Evolutionary conservation across 495 filamentous ascomycete species (phyloP).

Genomic region (Trichoderma virens): DNA sequence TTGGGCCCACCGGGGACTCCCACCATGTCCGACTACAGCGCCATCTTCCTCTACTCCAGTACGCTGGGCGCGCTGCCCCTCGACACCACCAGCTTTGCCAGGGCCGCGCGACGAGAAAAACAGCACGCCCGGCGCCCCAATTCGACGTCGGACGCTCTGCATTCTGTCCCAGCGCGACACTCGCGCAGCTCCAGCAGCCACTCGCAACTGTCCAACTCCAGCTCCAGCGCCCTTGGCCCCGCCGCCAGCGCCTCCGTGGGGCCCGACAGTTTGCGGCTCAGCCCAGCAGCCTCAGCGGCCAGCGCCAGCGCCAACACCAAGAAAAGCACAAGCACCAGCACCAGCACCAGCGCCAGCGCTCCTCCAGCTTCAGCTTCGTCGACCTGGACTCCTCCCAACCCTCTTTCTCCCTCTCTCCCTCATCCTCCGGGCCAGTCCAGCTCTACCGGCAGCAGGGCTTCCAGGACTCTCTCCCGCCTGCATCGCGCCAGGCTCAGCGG

Average conservation of each 20-base stretch:
- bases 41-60: not conserved
- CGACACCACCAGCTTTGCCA: not conserved
- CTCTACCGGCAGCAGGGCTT: not conserved
- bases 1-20: not conserved
- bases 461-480: not conserved
- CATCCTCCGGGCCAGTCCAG: not conserved
- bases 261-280: not conserved
- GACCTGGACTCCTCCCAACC: not conserved
- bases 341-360: not conserved
- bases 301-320: not conserved
- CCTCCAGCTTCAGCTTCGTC: not conserved
- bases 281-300: not conserved
- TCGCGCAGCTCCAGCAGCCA: conserved; percentile 3
- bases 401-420: not conserved
- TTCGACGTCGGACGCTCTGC: not conserved
- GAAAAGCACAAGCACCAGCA: not conserved
- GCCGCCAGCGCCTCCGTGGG: not conserved
- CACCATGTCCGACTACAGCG: conserved; percentile 7
- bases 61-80: not conserved
- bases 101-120: not conserved
- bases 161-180: not conserved
- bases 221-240: not conserved
- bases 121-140: conserved; percentile 6
- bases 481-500: conserved; percentile 9
- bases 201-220: not conserved